A percentile compares a stretch with the other conserved stretches of the same genome.
phyloP scores from a whole-genome alignment of 2,329 filamentous ascomycete species.

The Cladobotryum protrusum region DNA sequence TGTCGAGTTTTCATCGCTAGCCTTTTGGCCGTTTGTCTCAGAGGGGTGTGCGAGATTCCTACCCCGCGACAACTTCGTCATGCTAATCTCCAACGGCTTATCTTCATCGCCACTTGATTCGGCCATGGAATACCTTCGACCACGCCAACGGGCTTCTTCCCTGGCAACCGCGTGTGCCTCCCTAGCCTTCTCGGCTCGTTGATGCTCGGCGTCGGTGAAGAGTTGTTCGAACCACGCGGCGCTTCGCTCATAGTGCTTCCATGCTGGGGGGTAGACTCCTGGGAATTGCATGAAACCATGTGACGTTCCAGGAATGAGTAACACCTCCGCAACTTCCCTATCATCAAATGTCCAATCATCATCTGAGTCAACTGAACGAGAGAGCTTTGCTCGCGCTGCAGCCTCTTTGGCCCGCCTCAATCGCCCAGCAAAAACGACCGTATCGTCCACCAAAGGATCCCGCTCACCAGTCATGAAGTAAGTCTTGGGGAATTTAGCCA shows the following conservation, averaged over 20 bases:
- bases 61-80: conserved; percentile 42
- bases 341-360: conserved; percentile 28
- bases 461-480: conserved; percentile 93
- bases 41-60: conserved; percentile 21
- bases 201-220: conserved; percentile 50
- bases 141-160: conserved; percentile 10
- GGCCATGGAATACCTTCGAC: conserved; percentile 28
- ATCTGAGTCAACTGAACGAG: conserved; percentile 6
- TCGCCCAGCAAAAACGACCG: conserved; percentile 87
- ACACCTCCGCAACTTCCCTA: conserved; percentile 57
- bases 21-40: conserved; percentile 20
- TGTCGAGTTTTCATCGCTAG: conserved; percentile 5
- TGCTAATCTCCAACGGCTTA: conserved; percentile 71
- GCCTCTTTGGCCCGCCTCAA: conserved; percentile 72
- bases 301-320: conserved; percentile 78
- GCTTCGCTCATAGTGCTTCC: conserved; percentile 77
- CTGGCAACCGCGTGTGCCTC: conserved; percentile 9
- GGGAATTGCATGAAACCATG: conserved; percentile 95
- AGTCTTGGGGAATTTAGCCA: conserved; percentile 85
- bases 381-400: conserved; percentile 19
- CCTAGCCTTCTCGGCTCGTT: conserved; percentile 23
- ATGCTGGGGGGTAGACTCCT: conserved; percentile 78
- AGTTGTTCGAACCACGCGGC: conserved; percentile 76
- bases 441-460: conserved; percentile 93
- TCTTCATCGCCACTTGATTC: conserved; percentile 76